A percentile compares a stretch with the other conserved stretches of the same genome.
Evolutionary conservation across 208 protist genomes (phyloP).

Genomic region (Trypanosoma congolense): DNA sequence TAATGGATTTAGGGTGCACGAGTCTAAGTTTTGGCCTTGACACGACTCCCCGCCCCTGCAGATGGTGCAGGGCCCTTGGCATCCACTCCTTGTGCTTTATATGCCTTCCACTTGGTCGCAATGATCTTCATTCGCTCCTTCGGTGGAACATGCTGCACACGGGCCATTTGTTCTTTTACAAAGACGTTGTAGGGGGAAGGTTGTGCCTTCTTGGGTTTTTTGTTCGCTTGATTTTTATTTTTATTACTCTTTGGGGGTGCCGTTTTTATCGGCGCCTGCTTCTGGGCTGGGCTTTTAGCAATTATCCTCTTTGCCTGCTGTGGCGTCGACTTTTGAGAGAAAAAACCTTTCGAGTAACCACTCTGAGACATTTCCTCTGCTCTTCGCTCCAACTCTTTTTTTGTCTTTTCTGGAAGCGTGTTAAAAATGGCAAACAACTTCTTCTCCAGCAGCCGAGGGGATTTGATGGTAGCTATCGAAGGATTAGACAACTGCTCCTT

Average conservation of each 20-base stretch:
- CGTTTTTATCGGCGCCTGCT: neutral
- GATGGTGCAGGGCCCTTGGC: neutral
- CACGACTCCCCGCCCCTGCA: no score
- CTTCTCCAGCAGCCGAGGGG: slow-evolving; percentile 41
- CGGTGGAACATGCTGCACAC: slow-evolving; percentile 31
- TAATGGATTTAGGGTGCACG: no score
- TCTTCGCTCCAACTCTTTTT: slow-evolving; percentile 33
- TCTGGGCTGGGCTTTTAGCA: no score
- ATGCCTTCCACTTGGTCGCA: slow-evolving; percentile 42
- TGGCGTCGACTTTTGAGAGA: neutral
- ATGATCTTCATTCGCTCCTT: slow-evolving; percentile 57
- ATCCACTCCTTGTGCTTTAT: slow-evolving; percentile 24
- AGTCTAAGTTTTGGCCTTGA: no score
- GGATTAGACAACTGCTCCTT: slow-evolving; percentile 58
- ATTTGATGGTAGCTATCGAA: slow-evolving; percentile 32
- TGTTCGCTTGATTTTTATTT: neutral
- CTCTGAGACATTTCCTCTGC: slow-evolving; percentile 8
- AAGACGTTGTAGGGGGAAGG: slow-evolving; percentile 48
- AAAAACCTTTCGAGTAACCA: neutral
- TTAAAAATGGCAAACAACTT: slow-evolving; percentile 65
- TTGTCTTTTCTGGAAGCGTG: slow-evolving; percentile 50
- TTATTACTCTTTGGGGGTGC: neutral
- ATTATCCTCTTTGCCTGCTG: no score
- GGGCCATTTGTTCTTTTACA: slow-evolving; percentile 70
- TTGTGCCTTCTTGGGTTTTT: slow-evolving; percentile 11